These are phyloP conservation scores for Pythium periplocum DNA, from an alignment of 352 stramenopile genomes.

Conservation along the genomic window DNA sequence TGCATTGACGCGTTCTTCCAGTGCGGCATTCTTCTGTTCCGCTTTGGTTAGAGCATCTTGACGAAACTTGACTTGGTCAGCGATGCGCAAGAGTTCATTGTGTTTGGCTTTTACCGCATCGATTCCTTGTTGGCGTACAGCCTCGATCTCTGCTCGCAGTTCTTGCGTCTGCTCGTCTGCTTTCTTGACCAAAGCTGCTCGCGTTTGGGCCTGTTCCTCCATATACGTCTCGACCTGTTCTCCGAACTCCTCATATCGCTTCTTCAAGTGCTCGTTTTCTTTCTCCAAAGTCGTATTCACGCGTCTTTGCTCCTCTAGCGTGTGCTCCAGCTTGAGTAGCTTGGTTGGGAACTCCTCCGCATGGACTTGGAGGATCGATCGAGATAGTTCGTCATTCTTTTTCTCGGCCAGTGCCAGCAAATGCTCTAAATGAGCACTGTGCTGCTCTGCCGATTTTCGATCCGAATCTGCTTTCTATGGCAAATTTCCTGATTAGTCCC, in stretches of 20 bases:
- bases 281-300: conserved; percentile 25
- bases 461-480: no score
- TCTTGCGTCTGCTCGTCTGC: conserved; percentile 32
- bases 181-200: conserved; percentile 2
- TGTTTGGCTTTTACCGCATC: conserved; percentile 53
- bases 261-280: conserved; percentile 51
- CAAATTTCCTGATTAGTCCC: no score
- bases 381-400: conserved; percentile 37
- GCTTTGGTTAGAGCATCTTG: conserved; percentile 46
- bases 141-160: conserved; percentile 31
- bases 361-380: conserved; percentile 35
- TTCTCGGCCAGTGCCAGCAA: conserved; percentile 39
- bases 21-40: conserved; percentile 36
- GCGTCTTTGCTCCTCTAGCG: conserved; percentile 36
- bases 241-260: conserved; percentile 72
- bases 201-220: conserved; percentile 46
- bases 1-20: conserved; percentile 30
- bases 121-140: conserved; percentile 24
- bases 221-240: conserved; percentile 70
- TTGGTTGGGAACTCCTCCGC: conserved; percentile 43
- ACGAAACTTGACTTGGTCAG: conserved; percentile 53
- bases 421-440: conserved; percentile 48
- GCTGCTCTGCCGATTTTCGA: conserved; percentile 12
- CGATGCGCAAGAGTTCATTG: conserved; percentile 34
- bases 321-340: conserved; percentile 41